Evolutionary conservation across 2,329 filamentous ascomycete genomes (phyloP), one percentile per base, ranked within the genome.

Genomic region (Penicillium olsonii): DNA sequence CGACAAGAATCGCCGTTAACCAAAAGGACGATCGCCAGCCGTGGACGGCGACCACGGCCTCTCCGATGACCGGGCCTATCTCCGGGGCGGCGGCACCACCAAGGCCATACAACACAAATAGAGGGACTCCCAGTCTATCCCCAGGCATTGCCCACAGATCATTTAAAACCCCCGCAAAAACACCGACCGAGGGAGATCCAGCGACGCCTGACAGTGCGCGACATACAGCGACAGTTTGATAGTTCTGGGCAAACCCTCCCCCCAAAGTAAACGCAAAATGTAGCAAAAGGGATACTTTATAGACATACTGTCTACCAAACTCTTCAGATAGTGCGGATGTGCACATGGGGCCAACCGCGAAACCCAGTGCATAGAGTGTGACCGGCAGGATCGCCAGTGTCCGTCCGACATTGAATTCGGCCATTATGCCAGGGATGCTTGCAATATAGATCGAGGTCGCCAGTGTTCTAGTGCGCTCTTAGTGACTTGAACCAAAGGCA

Each of bases 281-380:
- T 12, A 45, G 31, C 5, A 52, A 19, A 17, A 52, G 35, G 4
- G 50, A 52, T 9, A 20, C 4, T 15, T 48, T 48, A 37, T 41
- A 52, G 19, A 52, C 29, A n/a, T 48, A 48, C 27, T 52, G 40
- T 31, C 50, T 40, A 17, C 50, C 50, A 26, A 48, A 52, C 29
- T 48, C 40, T 19, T 52, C 50, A 15, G 50, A 52, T 9, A 52
- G 31, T 8, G 50, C 50, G 12, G 50, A 22, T 11, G 44, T 48
- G 29, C 11, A 43, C 40, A 52, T 48, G 9, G 50, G 50, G 19
- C 44, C 45, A 17, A 52, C 11, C 12, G 37, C 19, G 20, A 48
- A 48, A 2, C 50, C 50, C 12, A 48, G 35, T 4, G 44, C 45
- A 26, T 48, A 52, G 26, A 52, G 40, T 3, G 50, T 52, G 18